A percentile compares a stretch with the other conserved stretches of the same genome.
Evolutionary conservation across 345 rosid species (phyloP).

Genomic region (Nasturtium officinale): DNA sequence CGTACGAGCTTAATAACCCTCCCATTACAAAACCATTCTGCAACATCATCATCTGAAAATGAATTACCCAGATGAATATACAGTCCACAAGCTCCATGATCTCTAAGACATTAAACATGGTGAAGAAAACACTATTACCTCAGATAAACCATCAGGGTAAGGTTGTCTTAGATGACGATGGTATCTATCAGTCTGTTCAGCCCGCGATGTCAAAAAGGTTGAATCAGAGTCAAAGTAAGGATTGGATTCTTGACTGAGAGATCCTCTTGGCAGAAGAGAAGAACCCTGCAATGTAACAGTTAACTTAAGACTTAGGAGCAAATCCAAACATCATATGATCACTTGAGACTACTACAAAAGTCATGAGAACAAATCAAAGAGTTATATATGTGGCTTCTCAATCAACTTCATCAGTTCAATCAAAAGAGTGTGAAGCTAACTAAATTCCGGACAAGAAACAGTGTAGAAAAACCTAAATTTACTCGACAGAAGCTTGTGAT

Average conservation of each 20-base stretch:
- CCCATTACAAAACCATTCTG: slow-evolving; percentile 50
- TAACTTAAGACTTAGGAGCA: not conserved
- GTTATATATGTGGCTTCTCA: not conserved
- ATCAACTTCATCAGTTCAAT: not conserved
- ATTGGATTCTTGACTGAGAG: slow-evolving; percentile 52
- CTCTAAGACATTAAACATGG: not conserved
- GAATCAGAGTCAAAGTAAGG: slow-evolving; percentile 55
- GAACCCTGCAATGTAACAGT: slow-evolving; percentile 53
- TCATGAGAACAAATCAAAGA: not conserved
- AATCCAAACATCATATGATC: slow-evolving; percentile 6
- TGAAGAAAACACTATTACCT: slow-evolving; percentile 51
- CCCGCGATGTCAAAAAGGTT: slow-evolving; percentile 42
- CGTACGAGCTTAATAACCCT: slow-evolving; percentile 38
- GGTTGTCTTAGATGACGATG: slow-evolving; percentile 74
- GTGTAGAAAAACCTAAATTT: not conserved
- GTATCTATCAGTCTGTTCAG: slow-evolving; percentile 56
- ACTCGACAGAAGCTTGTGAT: not conserved
- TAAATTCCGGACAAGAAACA: slow-evolving; percentile 8
- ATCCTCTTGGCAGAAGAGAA: slow-evolving; percentile 43
- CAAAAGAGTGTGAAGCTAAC: not conserved
- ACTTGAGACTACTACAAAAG: slow-evolving; percentile 19
- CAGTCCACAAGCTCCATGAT: not conserved
- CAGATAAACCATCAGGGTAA: slow-evolving; percentile 81
- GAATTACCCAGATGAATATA: not conserved
- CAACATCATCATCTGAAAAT: slow-evolving; percentile 43